A percentile compares a stretch with the other conserved stretches of the same genome.
These are phyloP conservation scores for Russula abietina DNA, from an alignment of 768 basidiomycete genomes.

Conservation along the genomic window DNA sequence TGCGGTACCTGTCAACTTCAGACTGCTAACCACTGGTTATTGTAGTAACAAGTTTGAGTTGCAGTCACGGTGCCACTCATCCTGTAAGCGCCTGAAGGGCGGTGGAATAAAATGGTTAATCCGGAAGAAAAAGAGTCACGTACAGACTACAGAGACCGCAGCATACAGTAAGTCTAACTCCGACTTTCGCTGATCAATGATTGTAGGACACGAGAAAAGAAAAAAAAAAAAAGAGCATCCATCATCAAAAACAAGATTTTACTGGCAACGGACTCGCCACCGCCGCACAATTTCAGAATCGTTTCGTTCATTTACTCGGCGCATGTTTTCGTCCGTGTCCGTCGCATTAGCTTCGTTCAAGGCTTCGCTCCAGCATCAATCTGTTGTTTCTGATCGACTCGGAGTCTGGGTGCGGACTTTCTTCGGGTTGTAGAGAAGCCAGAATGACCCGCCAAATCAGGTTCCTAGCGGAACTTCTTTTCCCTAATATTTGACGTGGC, in stretches of 20 bases:
- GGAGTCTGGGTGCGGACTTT: slow-evolving; percentile 10
- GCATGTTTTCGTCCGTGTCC: background rate
- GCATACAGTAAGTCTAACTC: background rate
- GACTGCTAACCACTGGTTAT: no score
- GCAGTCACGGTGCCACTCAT: background rate
- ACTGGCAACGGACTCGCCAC: slow-evolving; percentile 7
- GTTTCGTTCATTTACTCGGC: background rate
- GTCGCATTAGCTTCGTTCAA: background rate
- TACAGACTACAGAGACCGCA: background rate
- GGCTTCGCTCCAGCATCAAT: background rate
- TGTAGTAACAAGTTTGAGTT: no score
- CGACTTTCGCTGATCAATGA: background rate
- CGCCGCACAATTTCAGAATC: slow-evolving; percentile 6
- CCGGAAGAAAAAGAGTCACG: background rate
- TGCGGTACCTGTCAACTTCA: no score
- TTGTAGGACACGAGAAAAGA: background rate
- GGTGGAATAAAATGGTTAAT: background rate
- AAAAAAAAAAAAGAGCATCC: background rate
- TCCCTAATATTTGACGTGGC: slow-evolving; percentile 16
- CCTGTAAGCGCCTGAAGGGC: background rate
- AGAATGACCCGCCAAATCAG: background rate
- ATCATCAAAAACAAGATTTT: background rate
- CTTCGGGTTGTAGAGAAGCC: slow-evolving; percentile 5
- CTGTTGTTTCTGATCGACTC: background rate
- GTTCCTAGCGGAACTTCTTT: background rate